Percentiles rank a stretch among this genome's conserved stretches.
Evolutionary conservation across 2,329 filamentous ascomycete genomes (phyloP).

Genomic region (Samsoniella hepiali): DNA sequence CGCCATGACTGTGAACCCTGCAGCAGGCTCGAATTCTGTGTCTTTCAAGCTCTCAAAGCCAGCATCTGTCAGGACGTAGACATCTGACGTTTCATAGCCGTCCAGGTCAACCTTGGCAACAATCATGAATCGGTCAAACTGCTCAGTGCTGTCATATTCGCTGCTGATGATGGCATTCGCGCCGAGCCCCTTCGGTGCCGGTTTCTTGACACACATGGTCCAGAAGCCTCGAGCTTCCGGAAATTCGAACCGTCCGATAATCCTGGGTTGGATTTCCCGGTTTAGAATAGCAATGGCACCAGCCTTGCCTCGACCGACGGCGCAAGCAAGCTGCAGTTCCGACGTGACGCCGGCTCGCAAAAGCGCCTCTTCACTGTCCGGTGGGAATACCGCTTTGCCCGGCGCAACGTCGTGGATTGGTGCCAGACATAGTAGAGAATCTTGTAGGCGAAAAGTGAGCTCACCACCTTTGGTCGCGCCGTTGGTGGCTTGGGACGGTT

Average conservation of each 20-base stretch:
- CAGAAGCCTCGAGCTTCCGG: conserved; percentile 74
- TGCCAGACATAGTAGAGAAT: conserved; percentile 72
- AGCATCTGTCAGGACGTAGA: conserved; percentile 71
- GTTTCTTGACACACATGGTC: conserved; percentile 70
- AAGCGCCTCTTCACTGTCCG: conserved; percentile 44
- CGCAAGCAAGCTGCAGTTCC: conserved; percentile 57
- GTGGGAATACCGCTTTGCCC: conserved; percentile 51
- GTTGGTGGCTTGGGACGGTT: conserved; percentile 40
- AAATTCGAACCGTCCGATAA: conserved; percentile 68
- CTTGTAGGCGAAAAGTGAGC: conserved; percentile 72
- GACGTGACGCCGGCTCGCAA: conserved; percentile 46
- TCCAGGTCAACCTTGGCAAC: conserved; percentile 68
- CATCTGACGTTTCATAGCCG: conserved; percentile 72
- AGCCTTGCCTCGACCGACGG: conserved; percentile 61
- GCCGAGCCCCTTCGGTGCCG: conserved; percentile 58
- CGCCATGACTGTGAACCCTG: conserved; percentile 82
- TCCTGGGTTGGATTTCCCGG: conserved; percentile 69
- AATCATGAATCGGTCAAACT: conserved; percentile 78
- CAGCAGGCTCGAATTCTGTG: conserved; percentile 88
- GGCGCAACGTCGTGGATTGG: conserved; percentile 74
- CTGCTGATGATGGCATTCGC: conserved; percentile 46
- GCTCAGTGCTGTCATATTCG: conserved; percentile 57
- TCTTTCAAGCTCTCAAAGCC: conserved; percentile 73
- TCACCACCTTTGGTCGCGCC: conserved; percentile 54
- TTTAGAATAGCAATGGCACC: conserved; percentile 74